Percentiles rank a stretch among this genome's conserved stretches.
Conservation (phyloP, 495 filamentous ascomycete species). For the Podospora pseudocomata region DNA sequence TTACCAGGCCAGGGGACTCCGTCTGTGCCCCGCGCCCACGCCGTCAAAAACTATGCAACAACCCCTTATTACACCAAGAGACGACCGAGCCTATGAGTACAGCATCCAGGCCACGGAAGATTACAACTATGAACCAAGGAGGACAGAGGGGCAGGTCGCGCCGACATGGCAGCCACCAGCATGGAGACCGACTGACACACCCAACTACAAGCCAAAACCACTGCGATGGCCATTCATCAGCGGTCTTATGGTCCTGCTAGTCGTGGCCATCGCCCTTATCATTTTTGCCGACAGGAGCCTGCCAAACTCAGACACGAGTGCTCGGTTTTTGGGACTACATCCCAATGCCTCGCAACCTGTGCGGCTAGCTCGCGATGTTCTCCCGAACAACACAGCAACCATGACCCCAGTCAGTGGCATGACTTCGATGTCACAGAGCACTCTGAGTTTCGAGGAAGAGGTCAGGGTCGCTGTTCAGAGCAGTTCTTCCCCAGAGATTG, state of each 20-base stretch:
- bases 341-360: conserved; percentile 15
- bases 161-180: conserved; percentile 5
- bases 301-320: conserved; percentile 32
- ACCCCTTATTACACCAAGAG: conserved; percentile 10
- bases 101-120: conserved; percentile 29
- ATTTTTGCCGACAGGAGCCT: conserved; percentile 29
- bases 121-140: conserved; percentile 16
- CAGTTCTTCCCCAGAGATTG: not conserved
- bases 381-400: not conserved
- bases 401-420: not conserved
- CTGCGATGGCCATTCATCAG: conserved; percentile 35
- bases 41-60: conserved; percentile 21
- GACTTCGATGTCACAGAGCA: not conserved
- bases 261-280: conserved; percentile 28
- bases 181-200: conserved; percentile 12
- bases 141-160: not conserved
- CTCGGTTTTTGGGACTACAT: conserved; percentile 20
- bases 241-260: conserved; percentile 23
- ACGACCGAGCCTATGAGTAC: conserved; percentile 27
- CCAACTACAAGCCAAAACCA: conserved; percentile 34
- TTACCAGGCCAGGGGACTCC: not conserved
- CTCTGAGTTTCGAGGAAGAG: not conserved
- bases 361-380: conserved; percentile 1
- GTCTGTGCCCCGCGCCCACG: not conserved
- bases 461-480: not conserved